Evolutionary conservation across 1,284 basidiomycete genomes (phyloP).

Genomic region (Ceratobasidium sp.): DNA sequence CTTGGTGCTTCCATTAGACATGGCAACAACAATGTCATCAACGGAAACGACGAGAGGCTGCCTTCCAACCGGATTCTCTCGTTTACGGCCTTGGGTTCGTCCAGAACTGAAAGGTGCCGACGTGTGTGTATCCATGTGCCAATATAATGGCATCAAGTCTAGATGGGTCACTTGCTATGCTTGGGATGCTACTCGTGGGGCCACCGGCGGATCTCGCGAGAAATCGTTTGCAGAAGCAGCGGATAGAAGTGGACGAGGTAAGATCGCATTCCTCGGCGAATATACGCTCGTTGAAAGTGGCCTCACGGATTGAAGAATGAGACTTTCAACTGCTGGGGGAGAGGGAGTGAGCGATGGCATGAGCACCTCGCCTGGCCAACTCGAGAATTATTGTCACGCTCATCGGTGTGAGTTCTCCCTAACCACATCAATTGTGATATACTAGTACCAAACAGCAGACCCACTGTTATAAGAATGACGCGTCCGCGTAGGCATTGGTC

Average conservation of each 20-base stretch:
- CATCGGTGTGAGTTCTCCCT: slow-evolving; percentile 76
- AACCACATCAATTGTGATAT: slow-evolving; percentile 37
- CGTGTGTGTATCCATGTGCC: slow-evolving; percentile 71
- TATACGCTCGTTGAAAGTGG: slow-evolving; percentile 73
- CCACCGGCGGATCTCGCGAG: slow-evolving; percentile 55
- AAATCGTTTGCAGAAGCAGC: slow-evolving; percentile 59
- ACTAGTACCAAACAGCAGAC: slow-evolving; percentile 40
- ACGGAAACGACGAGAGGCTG: slow-evolving; percentile 71
- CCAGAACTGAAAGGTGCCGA: slow-evolving; percentile 57
- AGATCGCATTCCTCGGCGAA: slow-evolving; percentile 77
- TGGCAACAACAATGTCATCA: slow-evolving; percentile 78
- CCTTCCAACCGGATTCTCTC: slow-evolving; percentile 41
- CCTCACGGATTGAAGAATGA: slow-evolving; percentile 68
- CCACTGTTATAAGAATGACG: slow-evolving; percentile 70
- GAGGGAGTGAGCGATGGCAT: slow-evolving; percentile 66
- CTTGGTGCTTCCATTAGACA: slow-evolving; percentile 75
- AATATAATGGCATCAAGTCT: slow-evolving; percentile 74
- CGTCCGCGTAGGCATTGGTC: slow-evolving; percentile 76
- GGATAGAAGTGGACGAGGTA: slow-evolving; percentile 64
- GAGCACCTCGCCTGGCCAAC: slow-evolving; percentile 72
- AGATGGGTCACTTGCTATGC: slow-evolving; percentile 56
- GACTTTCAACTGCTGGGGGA: slow-evolving; percentile 59
- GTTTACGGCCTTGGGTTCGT: slow-evolving; percentile 39
- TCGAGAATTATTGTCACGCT: slow-evolving; percentile 69
- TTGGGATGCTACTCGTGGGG: slow-evolving; percentile 52